Evolutionary conservation across 2,329 filamentous ascomycete species (phyloP), one percentile per base, ranked within the genome.

Genomic region (Penicillium palitans): DNA sequence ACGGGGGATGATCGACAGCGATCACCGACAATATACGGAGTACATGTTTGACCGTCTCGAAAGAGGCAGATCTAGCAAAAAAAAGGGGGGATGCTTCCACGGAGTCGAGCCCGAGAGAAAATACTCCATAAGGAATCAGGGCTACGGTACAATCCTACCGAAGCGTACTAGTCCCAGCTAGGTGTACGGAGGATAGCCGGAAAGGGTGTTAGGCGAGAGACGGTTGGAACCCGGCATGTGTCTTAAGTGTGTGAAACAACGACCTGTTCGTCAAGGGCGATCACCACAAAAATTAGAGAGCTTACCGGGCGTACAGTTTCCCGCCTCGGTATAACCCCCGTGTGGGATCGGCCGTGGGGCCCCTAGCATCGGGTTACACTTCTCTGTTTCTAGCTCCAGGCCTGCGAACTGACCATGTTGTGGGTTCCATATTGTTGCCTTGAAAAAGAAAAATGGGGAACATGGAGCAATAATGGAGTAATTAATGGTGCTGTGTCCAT

Each of bases 261-360:
- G 62, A 63, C 59, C 61, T 56, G 66, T 66, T 58, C 55, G 44
- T 58, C 42, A 24, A 48, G 19, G 19, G 39, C 53, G 37, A 51
- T 46, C 41, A 39, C 33, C 8, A 37, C n/a, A 8, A 17, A 17
- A 52, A 52, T 52, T 17, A 49, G 41, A 47, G 42, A 39, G 37
- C 40, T 52, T 52, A 19, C 57, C 35, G 53, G 33, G 9, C 21
- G 35, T 39, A 12, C 55, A 41, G 59, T 37, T 31, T 58, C 55
- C 7, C 6, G 29, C n/a, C 24, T 17, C 17, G 59, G 66, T 60
- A 68, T 63, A 67, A 67, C 57, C 63, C 64, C 66, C 66, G 66
- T 62, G 52, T 52, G 42, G 17, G 52, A 60, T 63, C 61, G 53
- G 29, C 56, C 35, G 50, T 60, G 57, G 59, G 44, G 52, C 48